These are phyloP conservation scores for Amanita pallidorosea DNA, from an alignment of 768 basidiomycete genomes.

Conservation along the genomic window DNA sequence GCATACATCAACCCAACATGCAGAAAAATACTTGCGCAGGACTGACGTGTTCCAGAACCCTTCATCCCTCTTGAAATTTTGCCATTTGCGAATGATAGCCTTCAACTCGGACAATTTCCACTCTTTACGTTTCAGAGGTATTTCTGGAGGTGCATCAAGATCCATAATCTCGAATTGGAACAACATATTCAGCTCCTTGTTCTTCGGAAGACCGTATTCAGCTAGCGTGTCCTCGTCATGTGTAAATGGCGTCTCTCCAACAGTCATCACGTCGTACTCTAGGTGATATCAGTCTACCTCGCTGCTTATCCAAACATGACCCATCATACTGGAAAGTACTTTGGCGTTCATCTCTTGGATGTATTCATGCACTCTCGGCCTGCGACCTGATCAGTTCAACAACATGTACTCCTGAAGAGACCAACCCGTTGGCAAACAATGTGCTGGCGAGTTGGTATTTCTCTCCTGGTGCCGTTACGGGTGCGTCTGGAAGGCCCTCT, in stretches of 20 bases:
- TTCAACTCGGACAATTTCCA: constrained; percentile 49
- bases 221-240: constrained; percentile 40
- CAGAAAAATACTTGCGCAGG: constrained; percentile 13
- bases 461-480: constrained; percentile 37
- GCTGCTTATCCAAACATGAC: neutral
- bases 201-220: constrained; percentile 41
- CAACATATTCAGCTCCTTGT: constrained; percentile 55
- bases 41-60: constrained; percentile 58
- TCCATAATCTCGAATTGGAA: constrained; percentile 58
- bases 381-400: constrained; percentile 11
- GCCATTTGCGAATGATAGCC: constrained; percentile 40
- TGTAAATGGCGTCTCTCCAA: constrained; percentile 55
- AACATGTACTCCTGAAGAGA: neutral
- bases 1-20: neutral
- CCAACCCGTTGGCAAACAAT: constrained; percentile 52
- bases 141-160: constrained; percentile 34
- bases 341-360: constrained; percentile 54
- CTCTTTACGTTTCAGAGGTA: constrained; percentile 27
- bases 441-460: constrained; percentile 43
- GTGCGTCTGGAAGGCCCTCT: constrained; percentile 55
- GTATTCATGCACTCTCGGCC: constrained; percentile 58
- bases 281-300: neutral
- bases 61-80: constrained; percentile 40
- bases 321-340: constrained; percentile 46
- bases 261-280: constrained; percentile 53